Conservation (phyloP, 2,329 filamentous ascomycete genomes). For the Penicillium sp. region DNA sequence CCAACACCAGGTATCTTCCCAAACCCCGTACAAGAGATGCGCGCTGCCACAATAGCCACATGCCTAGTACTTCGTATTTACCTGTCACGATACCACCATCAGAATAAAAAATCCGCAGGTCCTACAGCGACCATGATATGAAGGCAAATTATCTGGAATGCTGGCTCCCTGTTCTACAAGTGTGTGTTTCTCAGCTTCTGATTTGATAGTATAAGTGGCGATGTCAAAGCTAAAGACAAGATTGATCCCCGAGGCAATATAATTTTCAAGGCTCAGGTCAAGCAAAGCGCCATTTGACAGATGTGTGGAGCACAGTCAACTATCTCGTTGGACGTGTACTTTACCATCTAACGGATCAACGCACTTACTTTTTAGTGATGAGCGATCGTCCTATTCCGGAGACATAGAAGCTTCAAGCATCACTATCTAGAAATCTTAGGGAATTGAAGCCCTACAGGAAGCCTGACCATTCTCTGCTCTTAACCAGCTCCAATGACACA, state of each 20-base stretch:
- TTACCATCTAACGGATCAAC: conserved; percentile 23
- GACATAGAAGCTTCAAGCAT: conserved; percentile 21
- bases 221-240: conserved; percentile 32
- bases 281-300: conserved; percentile 25
- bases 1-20: conserved; percentile 39
- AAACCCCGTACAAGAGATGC: conserved; percentile 34
- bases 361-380: conserved; percentile 20
- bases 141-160: conserved; percentile 34
- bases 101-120: conserved; percentile 35
- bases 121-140: conserved; percentile 35
- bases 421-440: conserved; percentile 20
- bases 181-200: conserved; percentile 36
- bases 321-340: conserved; percentile 26
- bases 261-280: no score
- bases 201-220: conserved; percentile 26
- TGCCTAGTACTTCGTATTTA: conserved; percentile 24
- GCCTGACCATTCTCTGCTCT: conserved; percentile 24
- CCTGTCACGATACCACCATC: conserved; percentile 33
- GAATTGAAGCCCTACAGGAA: conserved; percentile 24
- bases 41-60: conserved; percentile 33
- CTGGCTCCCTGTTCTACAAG: conserved; percentile 33
- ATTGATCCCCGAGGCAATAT: no score
- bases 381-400: conserved; percentile 17
- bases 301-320: conserved; percentile 21
- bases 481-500: neutral